Evolutionary conservation across 2,329 filamentous ascomycete genomes (phyloP).

Genomic region (Aspergillus amoenus): DNA sequence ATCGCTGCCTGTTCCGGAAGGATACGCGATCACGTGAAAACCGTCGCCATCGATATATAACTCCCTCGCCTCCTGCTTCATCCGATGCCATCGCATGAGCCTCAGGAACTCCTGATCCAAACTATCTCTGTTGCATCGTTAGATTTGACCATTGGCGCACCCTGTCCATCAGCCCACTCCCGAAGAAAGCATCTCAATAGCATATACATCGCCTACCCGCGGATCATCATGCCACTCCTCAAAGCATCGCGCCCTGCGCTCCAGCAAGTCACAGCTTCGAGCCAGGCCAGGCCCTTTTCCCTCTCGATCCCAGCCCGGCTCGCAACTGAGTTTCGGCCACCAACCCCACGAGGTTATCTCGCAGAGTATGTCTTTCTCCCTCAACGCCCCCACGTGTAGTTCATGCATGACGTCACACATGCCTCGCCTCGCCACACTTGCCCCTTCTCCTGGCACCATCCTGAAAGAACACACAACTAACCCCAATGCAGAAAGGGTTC

Average conservation of each 20-base stretch:
- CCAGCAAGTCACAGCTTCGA: background rate
- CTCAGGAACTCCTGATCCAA: background rate
- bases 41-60: background rate
- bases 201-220: background rate
- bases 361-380: background rate
- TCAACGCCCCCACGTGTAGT: background rate
- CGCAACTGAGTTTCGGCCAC: background rate
- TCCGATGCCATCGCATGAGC: background rate
- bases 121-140: background rate
- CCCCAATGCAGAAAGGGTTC: background rate
- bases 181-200: no score
- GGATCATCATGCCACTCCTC: background rate
- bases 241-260: background rate
- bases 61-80: no score
- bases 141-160: no score
- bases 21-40: background rate
- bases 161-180: background rate
- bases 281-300: background rate
- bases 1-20: background rate
- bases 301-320: constrained; percentile 1
- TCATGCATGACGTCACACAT: background rate
- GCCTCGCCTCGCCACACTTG: background rate
- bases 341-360: background rate
- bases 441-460: background rate
- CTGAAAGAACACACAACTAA: background rate